Evolutionary conservation across 306 rosid species (phyloP), one percentile per base, ranked within the genome.

Genomic region (Trifolium repens): DNA sequence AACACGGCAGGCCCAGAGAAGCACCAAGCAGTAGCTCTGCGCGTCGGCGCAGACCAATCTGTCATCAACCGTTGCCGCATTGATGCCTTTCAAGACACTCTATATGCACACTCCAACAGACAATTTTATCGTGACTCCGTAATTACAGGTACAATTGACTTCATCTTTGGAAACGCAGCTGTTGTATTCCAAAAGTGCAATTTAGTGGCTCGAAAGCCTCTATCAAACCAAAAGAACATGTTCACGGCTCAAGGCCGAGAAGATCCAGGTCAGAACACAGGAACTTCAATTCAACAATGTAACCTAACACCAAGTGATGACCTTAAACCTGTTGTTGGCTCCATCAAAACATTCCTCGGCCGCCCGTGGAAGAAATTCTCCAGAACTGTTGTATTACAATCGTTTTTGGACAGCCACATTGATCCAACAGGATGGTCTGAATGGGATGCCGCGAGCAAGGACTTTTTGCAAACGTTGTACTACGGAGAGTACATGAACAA

Each of bases 21-120:
- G 87, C 88, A 91, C 73, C 94, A 89, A 50, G 92, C 89, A 0
- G 89, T 89, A 47, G 94, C 94, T 0, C 91, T 91, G 2, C 90
- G 93, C 0, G 89, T 89, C 0, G 85, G 97, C 8, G 87, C 88
- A 0, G 93, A 91, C 22, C 75, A 32, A 30, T 85, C 93, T 0
- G 89, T 91, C 42, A 89, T 89, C 53, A 91, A 91, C 70, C 86
- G 93, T 9, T 91, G 97, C 42, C 72, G 80, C 4, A 80, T 91
- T 0, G 90, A 87, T 2, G 97, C 90, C 1, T 88, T 47, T 63
- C 92, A 89, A 78, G 92, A 91, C 85, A 91, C 63, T 58, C 63
- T 58, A 11, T 58, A 91, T 19, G 7, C 91, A 1, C 93, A 89
- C 73, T 42, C 87, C 27, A 85, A 85, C 74, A 46, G 96, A 7